These are phyloP conservation scores for Sporobolomyces phaffii DNA, from an alignment of 768 basidiomycete genomes.

Conservation along the genomic window DNA sequence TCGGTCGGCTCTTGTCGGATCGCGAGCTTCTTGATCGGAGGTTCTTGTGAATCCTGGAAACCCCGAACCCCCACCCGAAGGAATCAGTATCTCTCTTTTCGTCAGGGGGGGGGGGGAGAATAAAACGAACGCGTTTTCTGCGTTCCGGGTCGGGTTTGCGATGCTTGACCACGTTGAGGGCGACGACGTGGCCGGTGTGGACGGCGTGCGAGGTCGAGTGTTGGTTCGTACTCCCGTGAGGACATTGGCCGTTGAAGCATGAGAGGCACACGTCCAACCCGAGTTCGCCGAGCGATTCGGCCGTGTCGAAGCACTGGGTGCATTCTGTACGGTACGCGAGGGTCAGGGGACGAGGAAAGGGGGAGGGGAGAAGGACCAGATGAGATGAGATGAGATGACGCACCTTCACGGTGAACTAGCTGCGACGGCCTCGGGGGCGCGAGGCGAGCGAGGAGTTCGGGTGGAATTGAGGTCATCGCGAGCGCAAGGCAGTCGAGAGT, in stretches of 20 bases:
- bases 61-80: background rate
- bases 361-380: background rate
- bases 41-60: conserved; percentile 69
- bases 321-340: conserved; percentile 63
- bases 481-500: background rate
- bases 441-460: background rate
- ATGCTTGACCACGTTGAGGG: conserved; percentile 71
- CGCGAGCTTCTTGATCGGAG: conserved; percentile 79
- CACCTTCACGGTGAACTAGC: conserved; percentile 31
- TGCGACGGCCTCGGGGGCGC: conserved; percentile 13
- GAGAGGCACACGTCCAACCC: conserved; percentile 83
- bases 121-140: conserved; percentile 56
- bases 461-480: background rate
- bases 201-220: conserved; percentile 69
- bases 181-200: conserved; percentile 67
- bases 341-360: background rate
- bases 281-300: conserved; percentile 57
- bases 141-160: conserved; percentile 58
- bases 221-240: conserved; percentile 52
- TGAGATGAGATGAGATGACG: background rate
- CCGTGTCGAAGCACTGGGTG: conserved; percentile 88
- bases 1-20: conserved; percentile 63
- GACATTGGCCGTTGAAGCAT: conserved; percentile 93
- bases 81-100: background rate
- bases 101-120: too few relatives aligned